Base-by-base conservation (phyloP, 176 grass and related monocot species). In the Oryza brachyantha region DNA sequence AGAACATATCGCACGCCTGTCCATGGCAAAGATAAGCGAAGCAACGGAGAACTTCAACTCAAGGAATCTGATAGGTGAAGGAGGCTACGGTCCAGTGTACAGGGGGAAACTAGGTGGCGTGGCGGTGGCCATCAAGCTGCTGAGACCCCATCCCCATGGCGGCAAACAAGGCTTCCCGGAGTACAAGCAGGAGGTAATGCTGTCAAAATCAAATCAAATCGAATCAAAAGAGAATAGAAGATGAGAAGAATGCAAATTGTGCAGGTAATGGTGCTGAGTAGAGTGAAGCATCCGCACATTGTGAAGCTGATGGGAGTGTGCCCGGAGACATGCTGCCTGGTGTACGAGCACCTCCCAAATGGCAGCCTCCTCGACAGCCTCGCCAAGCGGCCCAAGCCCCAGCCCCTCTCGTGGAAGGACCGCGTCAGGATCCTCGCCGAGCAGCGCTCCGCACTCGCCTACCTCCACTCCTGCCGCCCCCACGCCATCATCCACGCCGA, bases 291-390 rank as follows among this genome's bases (percentile, higher is more conserved):
- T 79, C 87, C 82, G 22, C 73, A 96, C 70, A 89, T 96, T 5
- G 79, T 92, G 72, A 90, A 29, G 85, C 70, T 92, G 31, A 72
- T 94, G 5, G 90, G 93, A 8, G 93, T 91, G 67, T 96, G 93
- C 61, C 78, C 85, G 36, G 87, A 84, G 36, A 68, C 82, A 37
- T 87, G 74, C 11, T 22, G 66, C 25, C 84, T 96, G 2, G 82
- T 92, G 27, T 92, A 96, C 25, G 93, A 96, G 78, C 79, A 87
- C 58, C 87, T 92, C 29, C 66, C 93, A 26, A 80, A 90, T 12
- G 84, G 87, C 64, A 92, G 82, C 26, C 90, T 96, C 63, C 54
- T 37, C 73, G 84, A 96, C 12, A 50, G 45, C 42, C 75, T 96
- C 38, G 66, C 81, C 62, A 24, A 16, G 31, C n/a, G n/a, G n/a